phyloP scores from a whole-genome alignment of 768 basidiomycete genomes.

The Tulasnella sp. region DNA sequence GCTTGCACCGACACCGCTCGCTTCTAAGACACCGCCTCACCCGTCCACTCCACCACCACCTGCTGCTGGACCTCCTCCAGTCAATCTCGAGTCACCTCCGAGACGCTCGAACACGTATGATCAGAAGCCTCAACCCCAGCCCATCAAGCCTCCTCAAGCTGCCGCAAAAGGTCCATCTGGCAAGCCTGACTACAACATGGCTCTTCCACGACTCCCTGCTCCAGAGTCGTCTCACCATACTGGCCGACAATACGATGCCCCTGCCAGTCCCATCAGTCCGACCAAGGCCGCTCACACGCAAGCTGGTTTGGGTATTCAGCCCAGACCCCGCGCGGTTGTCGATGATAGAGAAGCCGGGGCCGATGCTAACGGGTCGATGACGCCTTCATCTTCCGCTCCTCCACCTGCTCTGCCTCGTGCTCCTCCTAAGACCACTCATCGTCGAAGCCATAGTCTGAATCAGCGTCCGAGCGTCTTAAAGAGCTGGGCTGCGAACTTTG shows the following conservation, averaged over 20 bases:
- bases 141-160: slow-evolving; percentile 2
- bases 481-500: slow-evolving; percentile 53
- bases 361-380: background rate
- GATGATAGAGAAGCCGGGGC: slow-evolving; percentile 27
- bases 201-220: slow-evolving; percentile 65
- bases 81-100: slow-evolving; percentile 15
- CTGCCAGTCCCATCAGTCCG: slow-evolving; percentile 16
- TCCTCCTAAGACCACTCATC: slow-evolving; percentile 67
- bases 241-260: slow-evolving; percentile 64
- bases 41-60: background rate
- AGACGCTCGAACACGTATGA: background rate
- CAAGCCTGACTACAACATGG: slow-evolving; percentile 70
- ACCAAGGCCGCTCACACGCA: slow-evolving; percentile 1
- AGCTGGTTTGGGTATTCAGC: slow-evolving; percentile 26
- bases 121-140: background rate
- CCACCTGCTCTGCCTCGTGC: slow-evolving; percentile 43
- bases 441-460: slow-evolving; percentile 73
- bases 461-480: slow-evolving; percentile 48
- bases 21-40: background rate
- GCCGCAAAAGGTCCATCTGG: slow-evolving; percentile 28
- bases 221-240: slow-evolving; percentile 75
- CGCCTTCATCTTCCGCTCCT: background rate
- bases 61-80: slow-evolving; percentile 19
- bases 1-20: slow-evolving; percentile 10
- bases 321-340: slow-evolving; percentile 46